Conservation (phyloP, 108 stramenopile genomes). For the Nitzschia inconspicua region DNA sequence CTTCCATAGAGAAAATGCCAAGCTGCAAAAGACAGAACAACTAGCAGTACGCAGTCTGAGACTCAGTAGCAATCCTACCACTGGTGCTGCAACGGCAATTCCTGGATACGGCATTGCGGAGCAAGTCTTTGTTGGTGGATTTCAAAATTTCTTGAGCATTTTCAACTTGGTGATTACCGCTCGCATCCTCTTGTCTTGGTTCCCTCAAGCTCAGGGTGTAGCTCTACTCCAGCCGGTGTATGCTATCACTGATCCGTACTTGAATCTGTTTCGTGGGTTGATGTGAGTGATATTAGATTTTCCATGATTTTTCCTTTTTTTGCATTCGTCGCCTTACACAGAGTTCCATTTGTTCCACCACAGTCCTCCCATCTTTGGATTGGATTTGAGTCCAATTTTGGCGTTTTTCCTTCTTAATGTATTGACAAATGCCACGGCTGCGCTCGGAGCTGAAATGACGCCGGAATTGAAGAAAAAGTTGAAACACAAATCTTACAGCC, state of each 20-base stretch:
- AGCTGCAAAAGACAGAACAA: slow-evolving; percentile 2
- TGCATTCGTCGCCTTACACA: too few relatives aligned
- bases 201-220: slow-evolving; percentile 78
- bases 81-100: slow-evolving; percentile 76
- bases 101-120: slow-evolving; percentile 82
- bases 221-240: slow-evolving; percentile 76
- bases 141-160: slow-evolving; percentile 75
- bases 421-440: slow-evolving; percentile 52
- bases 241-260: slow-evolving; percentile 88
- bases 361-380: slow-evolving; percentile 81
- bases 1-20: not conserved
- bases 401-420: slow-evolving; percentile 67
- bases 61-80: slow-evolving; percentile 7
- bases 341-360: too few relatives aligned
- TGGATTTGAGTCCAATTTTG: slow-evolving; percentile 79
- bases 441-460: slow-evolving; percentile 50
- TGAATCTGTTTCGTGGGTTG: slow-evolving; percentile 87
- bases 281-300: too few relatives aligned
- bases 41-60: slow-evolving; percentile 15
- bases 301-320: too few relatives aligned
- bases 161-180: slow-evolving; percentile 91
- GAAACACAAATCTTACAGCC: not conserved
- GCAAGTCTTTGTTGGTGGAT: slow-evolving; percentile 83
- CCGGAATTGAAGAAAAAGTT: slow-evolving; percentile 21
- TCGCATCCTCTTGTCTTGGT: slow-evolving; percentile 87